Base-by-base conservation (phyloP, 2,329 filamentous ascomycete species). In the Monosporascus ibericus region DNA sequence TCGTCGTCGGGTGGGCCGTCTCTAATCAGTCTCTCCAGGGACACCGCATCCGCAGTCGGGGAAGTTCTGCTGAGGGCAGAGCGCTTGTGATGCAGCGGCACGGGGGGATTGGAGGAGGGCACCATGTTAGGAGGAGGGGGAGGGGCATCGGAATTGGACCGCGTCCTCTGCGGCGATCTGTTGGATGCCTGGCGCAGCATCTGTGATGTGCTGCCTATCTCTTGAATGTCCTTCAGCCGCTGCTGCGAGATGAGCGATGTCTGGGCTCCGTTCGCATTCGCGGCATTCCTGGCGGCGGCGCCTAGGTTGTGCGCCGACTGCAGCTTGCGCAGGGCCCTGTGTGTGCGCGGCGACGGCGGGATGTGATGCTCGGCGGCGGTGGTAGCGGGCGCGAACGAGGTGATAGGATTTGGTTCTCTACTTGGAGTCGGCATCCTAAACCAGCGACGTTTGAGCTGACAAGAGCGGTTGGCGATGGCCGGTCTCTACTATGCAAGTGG, bases 1-100 rank as follows among this genome's bases (percentile, higher is more conserved):
- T 94, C 85, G 20, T 85, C 87, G 58, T 85, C 80, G 2, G 84
- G 82, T 2, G 91, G 90, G 0, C 91, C 92, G 56, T 92, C 90
- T 59, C 89, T 84, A 47, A 96, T 77, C 46, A 95, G 78, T 57
- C 83, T 77, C 65, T 95, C 90, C 27, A 96, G 71, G 22, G 81
- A 80, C 63, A 86, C 72, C 52, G 75, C 71, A 60, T 85, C 80
- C 25, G 80, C 75, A 56, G 69, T 71, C 42, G 66, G 76, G 62
- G 66, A 76, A 70, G 66, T 76, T 64, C 69, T 78, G 60, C 55
- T 76, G 61, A 67, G 68, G 60, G 60, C 72, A 58, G 60, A 75
- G 66, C 73, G 77, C 68, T 70, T 69, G 51, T 56, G 61, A 39
- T 57, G 68, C 57, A 55, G 68, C 63, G 54, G 68, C 53, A 63